Conservation (phyloP, 2,329 filamentous ascomycete genomes). For the Nothomitra cinnamomea region DNA sequence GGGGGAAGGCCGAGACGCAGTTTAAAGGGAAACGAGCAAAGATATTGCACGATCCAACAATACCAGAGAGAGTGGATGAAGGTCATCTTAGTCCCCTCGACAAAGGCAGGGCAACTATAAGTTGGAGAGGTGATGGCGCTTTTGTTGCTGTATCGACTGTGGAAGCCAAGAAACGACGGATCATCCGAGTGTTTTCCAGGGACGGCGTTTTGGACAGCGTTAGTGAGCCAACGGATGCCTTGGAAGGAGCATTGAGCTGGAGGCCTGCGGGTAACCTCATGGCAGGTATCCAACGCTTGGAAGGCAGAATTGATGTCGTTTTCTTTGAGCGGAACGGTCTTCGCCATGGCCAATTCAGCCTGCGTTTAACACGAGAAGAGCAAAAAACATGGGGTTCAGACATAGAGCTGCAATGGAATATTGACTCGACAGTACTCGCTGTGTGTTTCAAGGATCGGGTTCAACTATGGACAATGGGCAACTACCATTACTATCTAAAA, state of each 20-base stretch:
- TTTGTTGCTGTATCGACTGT: conserved; percentile 75
- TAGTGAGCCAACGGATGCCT: conserved; percentile 81
- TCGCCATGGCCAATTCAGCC: conserved; percentile 82
- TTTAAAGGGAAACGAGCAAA: conserved; percentile 84
- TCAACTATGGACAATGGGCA: conserved; percentile 95
- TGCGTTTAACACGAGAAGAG: conserved; percentile 48
- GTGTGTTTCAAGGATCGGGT: conserved; percentile 56
- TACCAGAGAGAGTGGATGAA: conserved; percentile 81
- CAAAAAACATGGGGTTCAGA: conserved; percentile 35
- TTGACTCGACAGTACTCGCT: conserved; percentile 78
- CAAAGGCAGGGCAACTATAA: conserved; percentile 54
- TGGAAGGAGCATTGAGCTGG: conserved; percentile 85
- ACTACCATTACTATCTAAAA: conserved; percentile 97
- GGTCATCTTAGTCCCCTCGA: conserved; percentile 62
- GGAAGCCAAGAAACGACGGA: conserved; percentile 50
- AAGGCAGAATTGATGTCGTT: conserved; percentile 57
- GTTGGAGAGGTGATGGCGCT: conserved; percentile 87
- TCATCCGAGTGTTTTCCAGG: conserved; percentile 78
- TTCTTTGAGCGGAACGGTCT: conserved; percentile 98
- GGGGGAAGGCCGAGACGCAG: conserved; percentile 96
- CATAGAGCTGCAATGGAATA: conserved; percentile 69
- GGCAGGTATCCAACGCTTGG: conserved; percentile 62
- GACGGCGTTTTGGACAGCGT: conserved; percentile 85
- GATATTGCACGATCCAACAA: conserved; percentile 79
- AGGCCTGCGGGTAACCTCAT: conserved; percentile 79